Evolutionary conservation across 345 rosid genomes (phyloP), one percentile per base, ranked within the genome.

Genomic region (Euclidium syriacum): DNA sequence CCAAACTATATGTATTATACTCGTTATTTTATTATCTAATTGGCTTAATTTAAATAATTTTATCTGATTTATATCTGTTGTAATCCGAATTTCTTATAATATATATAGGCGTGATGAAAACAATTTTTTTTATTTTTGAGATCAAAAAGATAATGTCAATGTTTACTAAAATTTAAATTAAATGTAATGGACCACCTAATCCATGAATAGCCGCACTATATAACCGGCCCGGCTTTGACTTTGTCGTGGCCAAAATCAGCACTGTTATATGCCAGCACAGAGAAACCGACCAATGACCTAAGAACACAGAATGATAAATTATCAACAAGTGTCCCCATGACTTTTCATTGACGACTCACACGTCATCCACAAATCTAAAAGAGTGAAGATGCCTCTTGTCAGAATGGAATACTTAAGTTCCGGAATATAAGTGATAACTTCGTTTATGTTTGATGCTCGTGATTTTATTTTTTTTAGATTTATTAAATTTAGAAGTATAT

Each of bases 231-330:
- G 43, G 64, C 33, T 53, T 70, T 53, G 74, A 62, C 74, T 44
- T 61, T 39, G 50, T 3, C 8, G 22, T 35, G 16, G 16, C 35
- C 19, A 54, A 33, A 54, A n/a, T n/a, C n/a, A 27, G 19, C 54
- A 54, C 29, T 54, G 52, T 19, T 53, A 4, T 17, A 8, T 2
- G 69, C 41, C 68, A 59, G 56, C 68, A 7, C 63, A 53, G 33
- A 36, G 25, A 39, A 54, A 41, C 50, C 63, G 73, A 12, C 57
- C 68, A 70, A 44, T 52, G 74, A 62, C 12, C 29, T 2, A 70
- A 33, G 2, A 38, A 53, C 57, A 62, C 68, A 43, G 5, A 44
- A 53, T 3, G 25, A 11, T 44, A 5, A 18, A 0, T 33, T 26
- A 41, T 50, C 73, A 25, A 33, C 67, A 51, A 44, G 50, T 70